Evolutionary conservation across 208 protist species (phyloP).

Genomic region (Lotmaria passim): DNA sequence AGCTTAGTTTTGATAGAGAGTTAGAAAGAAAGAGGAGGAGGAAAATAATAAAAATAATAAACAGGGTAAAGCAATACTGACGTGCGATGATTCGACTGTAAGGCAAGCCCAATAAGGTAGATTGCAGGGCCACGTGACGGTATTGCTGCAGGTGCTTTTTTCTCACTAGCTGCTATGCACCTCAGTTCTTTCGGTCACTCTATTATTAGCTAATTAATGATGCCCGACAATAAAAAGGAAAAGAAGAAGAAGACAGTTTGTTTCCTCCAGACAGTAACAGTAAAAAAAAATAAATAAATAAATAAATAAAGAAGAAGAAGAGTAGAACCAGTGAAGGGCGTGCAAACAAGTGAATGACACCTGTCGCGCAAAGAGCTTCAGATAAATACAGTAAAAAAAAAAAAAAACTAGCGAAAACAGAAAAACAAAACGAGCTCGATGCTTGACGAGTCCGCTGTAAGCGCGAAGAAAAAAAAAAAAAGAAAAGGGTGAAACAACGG

Average conservation of each 20-base stretch:
- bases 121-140: too few relatives aligned
- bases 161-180: too few relatives aligned
- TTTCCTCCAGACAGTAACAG: neutral
- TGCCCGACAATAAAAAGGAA: too few relatives aligned
- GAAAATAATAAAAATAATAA: too few relatives aligned
- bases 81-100: too few relatives aligned
- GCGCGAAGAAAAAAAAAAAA: neutral
- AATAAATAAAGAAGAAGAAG: slow-evolving; percentile 8
- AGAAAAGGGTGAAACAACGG: neutral
- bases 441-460: neutral
- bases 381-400: neutral
- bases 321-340: too few relatives aligned
- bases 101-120: too few relatives aligned
- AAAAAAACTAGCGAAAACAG: neutral
- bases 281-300: neutral
- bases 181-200: too few relatives aligned
- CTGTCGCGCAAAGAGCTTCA: neutral
- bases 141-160: too few relatives aligned
- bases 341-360: slow-evolving; percentile 18
- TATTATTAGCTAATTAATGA: too few relatives aligned
- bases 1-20: neutral
- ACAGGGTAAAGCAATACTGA: too few relatives aligned
- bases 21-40: slow-evolving; percentile 1
- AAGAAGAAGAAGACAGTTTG: slow-evolving; percentile 1
- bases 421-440: neutral